Percentiles rank a stretch among this genome's conserved stretches.
Conservation (phyloP, 164 flowering plant species). For the Saururus chinensis region DNA sequence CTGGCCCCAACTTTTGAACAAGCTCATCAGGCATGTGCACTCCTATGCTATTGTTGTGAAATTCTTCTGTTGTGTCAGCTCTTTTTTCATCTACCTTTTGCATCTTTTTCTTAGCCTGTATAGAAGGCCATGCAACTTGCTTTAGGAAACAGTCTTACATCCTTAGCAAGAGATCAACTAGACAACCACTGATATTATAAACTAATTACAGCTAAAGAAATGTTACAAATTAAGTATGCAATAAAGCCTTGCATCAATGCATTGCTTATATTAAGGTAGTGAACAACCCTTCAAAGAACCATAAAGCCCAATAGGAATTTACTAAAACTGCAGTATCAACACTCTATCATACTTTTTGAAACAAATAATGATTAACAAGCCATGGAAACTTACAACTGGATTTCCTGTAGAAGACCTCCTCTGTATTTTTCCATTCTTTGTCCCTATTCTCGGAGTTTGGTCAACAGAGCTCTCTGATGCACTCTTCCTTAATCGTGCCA, state of each 20-base stretch:
- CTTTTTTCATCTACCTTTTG: not conserved
- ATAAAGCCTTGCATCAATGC: too few species aligned
- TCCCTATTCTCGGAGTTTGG: constrained; percentile 13
- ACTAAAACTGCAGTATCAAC: not conserved
- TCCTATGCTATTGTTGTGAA: not conserved
- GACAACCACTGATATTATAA: too few species aligned
- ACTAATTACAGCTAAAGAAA: not conserved
- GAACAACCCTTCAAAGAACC: not conserved
- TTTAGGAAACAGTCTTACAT: not conserved
- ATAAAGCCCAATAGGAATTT: not conserved
- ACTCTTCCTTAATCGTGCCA: constrained; percentile 7
- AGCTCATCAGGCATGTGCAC: not conserved
- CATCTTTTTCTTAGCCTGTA: not conserved
- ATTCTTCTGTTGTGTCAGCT: not conserved
- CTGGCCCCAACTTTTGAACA: not conserved
- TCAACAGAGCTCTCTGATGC: constrained; percentile 4
- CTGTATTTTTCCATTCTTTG: constrained; percentile 18
- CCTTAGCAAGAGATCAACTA: not conserved
- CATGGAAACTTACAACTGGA: constrained; percentile 23
- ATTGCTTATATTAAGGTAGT: not conserved
- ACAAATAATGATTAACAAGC: not conserved
- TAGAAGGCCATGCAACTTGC: not conserved
- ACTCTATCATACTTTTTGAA: not conserved
- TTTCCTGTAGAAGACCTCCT: constrained; percentile 9
- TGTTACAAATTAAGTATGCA: not conserved